Base-by-base conservation (phyloP, 148 eudicot genomes). In the Fagopyrum esculentum region DNA sequence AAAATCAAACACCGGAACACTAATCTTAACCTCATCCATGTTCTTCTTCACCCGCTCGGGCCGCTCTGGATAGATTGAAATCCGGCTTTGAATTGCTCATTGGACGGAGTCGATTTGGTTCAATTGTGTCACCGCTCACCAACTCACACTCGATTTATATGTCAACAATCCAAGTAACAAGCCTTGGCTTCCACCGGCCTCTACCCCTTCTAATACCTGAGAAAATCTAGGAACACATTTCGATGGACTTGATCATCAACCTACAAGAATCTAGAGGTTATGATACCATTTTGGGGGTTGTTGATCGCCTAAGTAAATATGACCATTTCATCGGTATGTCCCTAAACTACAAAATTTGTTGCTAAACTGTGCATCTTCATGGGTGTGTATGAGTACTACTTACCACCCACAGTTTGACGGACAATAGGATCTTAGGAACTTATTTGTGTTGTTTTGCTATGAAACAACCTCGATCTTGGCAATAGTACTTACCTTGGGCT, bases 21-120 rank as follows among this genome's bases (percentile, higher is more conserved):
- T 82, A 89, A 90, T 93, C 89, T 92, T 89, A 75, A 74, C 96
- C 7, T 64, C 78, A 19, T 90, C 96, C 75, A 87, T 74, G 79
- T 89, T 89, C 55, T 73, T 77, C 22, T 12, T 45, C 0, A 89
- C 94, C 73, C 75, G 75, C 29, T 22, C 26, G 26, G 26, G 26
- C 26, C 26, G 26, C 26, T 86, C 87, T 0, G 92, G 90, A 72
- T 82, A 95, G 9, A 81, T 89, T 3, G 75, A 56, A 76, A 95
- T 76, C 9, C 89, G 79, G 13, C 71, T 73, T 30, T 64, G 73
- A 48, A 95, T 78, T 0, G 82, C 87, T 1, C 64, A 17, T 57
- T 90, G 93, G 63, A 90, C 82, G 0, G 84, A 73, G 15, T 81
- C 84, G n/a, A 22, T 22, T 22, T 22, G 26, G 26, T 22, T 22